phyloP scores from a whole-genome alignment of 768 basidiomycete species.

The Cytidiella melzeri region DNA sequence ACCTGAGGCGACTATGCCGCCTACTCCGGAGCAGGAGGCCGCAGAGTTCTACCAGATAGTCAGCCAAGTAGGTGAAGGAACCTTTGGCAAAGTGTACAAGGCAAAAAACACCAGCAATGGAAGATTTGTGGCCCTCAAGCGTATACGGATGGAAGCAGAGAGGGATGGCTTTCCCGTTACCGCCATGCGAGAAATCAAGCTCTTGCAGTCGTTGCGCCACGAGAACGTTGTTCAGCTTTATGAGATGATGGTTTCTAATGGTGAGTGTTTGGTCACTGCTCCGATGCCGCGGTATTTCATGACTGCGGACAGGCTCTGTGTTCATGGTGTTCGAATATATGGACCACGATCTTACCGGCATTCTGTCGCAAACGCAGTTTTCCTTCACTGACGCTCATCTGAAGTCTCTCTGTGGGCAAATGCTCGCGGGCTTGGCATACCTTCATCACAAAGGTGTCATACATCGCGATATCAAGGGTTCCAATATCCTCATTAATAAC shows the following conservation, averaged over 20 bases:
- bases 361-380: constrained; percentile 88
- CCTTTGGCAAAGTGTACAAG: constrained; percentile 98
- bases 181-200: constrained; percentile 97
- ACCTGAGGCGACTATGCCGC: constrained; percentile 13
- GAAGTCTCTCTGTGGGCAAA: constrained; percentile 93
- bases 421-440: constrained; percentile 92
- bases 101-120: constrained; percentile 79
- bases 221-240: constrained; percentile 83
- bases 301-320: constrained; percentile 62
- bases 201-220: constrained; percentile 87
- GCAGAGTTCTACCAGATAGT: constrained; percentile 79
- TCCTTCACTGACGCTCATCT: constrained; percentile 80
- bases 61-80: constrained; percentile 95
- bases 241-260: constrained; percentile 99
- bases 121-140: constrained; percentile 82
- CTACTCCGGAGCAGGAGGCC: constrained; percentile 10
- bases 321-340: constrained; percentile 99
- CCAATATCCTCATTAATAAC: constrained; percentile 92
- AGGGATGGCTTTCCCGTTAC: constrained; percentile 98
- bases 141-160: constrained; percentile 97
- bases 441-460: constrained; percentile 95
- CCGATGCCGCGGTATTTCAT: constrained; percentile 3
- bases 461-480: constrained; percentile 98
- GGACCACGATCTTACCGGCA: constrained; percentile 96
- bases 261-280: constrained; percentile 36